Evolutionary conservation across 805 yeast species (phyloP).

Genomic region (Cyberlindnera mycetangii): DNA sequence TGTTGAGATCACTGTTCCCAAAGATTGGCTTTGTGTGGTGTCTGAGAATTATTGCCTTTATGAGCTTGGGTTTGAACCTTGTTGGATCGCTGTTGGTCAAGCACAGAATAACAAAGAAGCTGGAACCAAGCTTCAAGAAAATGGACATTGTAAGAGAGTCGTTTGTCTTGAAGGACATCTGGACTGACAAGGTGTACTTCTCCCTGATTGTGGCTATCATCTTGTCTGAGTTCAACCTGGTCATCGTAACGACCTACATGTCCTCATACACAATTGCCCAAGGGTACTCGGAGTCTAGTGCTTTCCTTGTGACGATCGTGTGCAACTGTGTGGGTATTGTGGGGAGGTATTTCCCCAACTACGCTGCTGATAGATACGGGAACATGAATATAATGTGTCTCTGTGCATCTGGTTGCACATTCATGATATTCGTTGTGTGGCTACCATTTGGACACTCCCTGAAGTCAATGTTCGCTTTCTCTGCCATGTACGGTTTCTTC

Average conservation of each 20-base stretch:
- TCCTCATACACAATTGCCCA: slow-evolving; percentile 47
- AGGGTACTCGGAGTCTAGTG: slow-evolving; percentile 39
- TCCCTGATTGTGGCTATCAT: slow-evolving; percentile 36
- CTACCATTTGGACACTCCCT: slow-evolving; percentile 54
- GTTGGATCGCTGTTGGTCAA: slow-evolving; percentile 34
- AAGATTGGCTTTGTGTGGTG: slow-evolving; percentile 51
- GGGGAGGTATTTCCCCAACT: slow-evolving; percentile 42
- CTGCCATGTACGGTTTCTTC: slow-evolving; percentile 55
- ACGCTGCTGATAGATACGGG: slow-evolving; percentile 36
- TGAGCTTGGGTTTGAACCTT: slow-evolving; percentile 27
- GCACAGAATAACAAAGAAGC: slow-evolving; percentile 32
- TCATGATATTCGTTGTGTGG: slow-evolving; percentile 58
- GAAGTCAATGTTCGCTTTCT: slow-evolving; percentile 47
- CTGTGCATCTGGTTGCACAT: slow-evolving; percentile 43
- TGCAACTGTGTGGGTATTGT: slow-evolving; percentile 39
- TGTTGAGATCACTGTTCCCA: slow-evolving; percentile 36
- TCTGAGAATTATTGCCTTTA: slow-evolving; percentile 44
- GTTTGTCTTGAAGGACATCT: slow-evolving; percentile 11
- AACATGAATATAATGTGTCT: slow-evolving; percentile 36
- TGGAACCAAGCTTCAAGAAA: neutral
- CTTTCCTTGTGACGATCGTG: slow-evolving; percentile 45
- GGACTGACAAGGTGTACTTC: slow-evolving; percentile 34
- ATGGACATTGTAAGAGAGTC: slow-evolving; percentile 10
- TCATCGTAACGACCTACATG: slow-evolving; percentile 44
- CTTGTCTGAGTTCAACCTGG: slow-evolving; percentile 30